Conservation (phyloP, 1,284 basidiomycete genomes). For the Volvariella surrecta region DNA sequence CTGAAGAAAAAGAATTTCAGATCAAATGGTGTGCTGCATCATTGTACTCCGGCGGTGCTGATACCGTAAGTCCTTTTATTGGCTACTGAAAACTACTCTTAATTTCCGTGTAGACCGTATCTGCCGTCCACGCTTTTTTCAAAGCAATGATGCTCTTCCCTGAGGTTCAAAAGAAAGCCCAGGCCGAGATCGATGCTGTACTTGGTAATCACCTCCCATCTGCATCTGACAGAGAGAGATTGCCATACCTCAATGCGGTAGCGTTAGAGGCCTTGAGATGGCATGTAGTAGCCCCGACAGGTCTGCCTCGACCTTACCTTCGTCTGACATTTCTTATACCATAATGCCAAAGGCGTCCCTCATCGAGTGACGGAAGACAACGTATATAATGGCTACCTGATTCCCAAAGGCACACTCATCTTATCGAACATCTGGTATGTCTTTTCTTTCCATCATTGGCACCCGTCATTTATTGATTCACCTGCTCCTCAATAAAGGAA, state of each 20-base stretch:
- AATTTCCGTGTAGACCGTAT: slow-evolving; percentile 23
- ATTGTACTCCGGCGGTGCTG: slow-evolving; percentile 26
- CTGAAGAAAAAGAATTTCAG: slow-evolving; percentile 19
- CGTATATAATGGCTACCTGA: slow-evolving; percentile 25
- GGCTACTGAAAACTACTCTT: background rate
- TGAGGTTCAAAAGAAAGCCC: slow-evolving; percentile 33
- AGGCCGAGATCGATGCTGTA: slow-evolving; percentile 44
- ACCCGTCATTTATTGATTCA: background rate
- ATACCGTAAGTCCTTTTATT: slow-evolving; percentile 17
- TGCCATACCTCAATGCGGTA: slow-evolving; percentile 45
- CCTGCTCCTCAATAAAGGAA: slow-evolving; percentile 17
- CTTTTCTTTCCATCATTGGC: background rate
- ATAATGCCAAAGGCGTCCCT: slow-evolving; percentile 22
- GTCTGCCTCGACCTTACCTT: slow-evolving; percentile 17
- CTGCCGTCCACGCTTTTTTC: slow-evolving; percentile 30
- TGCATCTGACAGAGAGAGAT: slow-evolving; percentile 34
- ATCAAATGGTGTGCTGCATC: slow-evolving; percentile 30
- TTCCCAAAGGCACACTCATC: slow-evolving; percentile 27
- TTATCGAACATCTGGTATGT: slow-evolving; percentile 28
- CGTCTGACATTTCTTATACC: background rate
- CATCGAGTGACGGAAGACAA: slow-evolving; percentile 36
- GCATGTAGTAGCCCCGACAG: slow-evolving; percentile 29
- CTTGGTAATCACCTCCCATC: slow-evolving; percentile 41
- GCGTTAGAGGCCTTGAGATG: slow-evolving; percentile 26
- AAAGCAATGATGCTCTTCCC: slow-evolving; percentile 33